Conservation (phyloP, 768 basidiomycete species). For the Mycena rosella region DNA sequence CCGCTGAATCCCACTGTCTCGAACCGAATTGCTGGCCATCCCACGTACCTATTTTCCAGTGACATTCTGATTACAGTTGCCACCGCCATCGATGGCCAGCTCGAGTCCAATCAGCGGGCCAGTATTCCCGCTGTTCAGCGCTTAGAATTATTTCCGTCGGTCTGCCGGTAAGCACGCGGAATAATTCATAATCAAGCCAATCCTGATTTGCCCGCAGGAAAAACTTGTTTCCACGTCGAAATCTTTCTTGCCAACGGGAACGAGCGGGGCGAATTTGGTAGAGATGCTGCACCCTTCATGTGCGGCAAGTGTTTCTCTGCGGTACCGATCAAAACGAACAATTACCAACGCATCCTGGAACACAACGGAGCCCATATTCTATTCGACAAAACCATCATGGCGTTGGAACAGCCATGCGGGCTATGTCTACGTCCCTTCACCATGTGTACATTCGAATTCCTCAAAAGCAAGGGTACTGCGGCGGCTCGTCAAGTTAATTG, state of each 20-base stretch:
- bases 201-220: not conserved
- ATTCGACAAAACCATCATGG: conserved; percentile 15
- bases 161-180: not conserved
- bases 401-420: conserved; percentile 36
- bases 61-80: not conserved
- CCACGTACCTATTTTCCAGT: conserved; percentile 9
- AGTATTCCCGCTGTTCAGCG: not conserved
- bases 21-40: not conserved
- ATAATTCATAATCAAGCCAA: no score
- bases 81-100: not conserved
- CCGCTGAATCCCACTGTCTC: conserved; percentile 5
- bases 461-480: conserved; percentile 25
- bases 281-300: not conserved
- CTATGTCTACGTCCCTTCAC: conserved; percentile 37
- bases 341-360: conserved; percentile 34
- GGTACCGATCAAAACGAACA: not conserved
- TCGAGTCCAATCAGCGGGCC: not conserved
- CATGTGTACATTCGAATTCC: conserved; percentile 35
- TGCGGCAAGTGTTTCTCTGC: conserved; percentile 16
- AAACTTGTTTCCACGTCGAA: conserved; percentile 19
- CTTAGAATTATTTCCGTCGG: not conserved
- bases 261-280: not conserved
- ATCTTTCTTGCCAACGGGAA: not conserved
- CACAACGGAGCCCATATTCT: conserved; percentile 41
- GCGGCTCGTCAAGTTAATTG: conserved; percentile 3